Conservation (phyloP, 2,329 filamentous ascomycete genomes). For the Penicillium italicum region DNA sequence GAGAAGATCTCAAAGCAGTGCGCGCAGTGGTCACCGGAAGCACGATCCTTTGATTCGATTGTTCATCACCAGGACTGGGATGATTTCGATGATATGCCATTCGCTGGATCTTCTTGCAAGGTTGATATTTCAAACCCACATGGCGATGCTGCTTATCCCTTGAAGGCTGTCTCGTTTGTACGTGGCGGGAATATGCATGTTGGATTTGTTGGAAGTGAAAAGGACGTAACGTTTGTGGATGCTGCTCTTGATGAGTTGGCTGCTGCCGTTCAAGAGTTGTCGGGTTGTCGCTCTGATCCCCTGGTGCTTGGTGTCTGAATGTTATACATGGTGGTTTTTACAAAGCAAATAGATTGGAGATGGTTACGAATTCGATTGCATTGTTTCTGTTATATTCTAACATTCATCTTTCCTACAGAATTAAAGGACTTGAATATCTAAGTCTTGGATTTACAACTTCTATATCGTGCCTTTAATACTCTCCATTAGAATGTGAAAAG, state of each 20-base stretch:
- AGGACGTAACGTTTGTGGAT: conserved; percentile 49
- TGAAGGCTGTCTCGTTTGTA: conserved; percentile 44
- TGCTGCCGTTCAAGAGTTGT: conserved; percentile 41
- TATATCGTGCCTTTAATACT: not conserved
- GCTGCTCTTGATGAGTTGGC: conserved; percentile 52
- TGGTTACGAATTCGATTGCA: not conserved
- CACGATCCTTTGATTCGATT: conserved; percentile 53
- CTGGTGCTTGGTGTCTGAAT: conserved; percentile 8
- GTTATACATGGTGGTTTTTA: conserved; percentile 5
- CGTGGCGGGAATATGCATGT: conserved; percentile 58
- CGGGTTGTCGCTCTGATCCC: not conserved
- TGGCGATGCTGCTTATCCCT: conserved; percentile 42
- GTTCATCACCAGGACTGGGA: conserved; percentile 58
- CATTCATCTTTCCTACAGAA: not conserved
- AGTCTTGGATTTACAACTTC: not conserved
- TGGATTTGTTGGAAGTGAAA: conserved; percentile 54
- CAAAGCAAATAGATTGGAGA: not conserved
- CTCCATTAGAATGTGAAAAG: not conserved
- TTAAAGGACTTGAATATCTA: not conserved
- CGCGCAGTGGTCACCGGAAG: conserved; percentile 43
- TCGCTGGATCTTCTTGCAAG: conserved; percentile 34
- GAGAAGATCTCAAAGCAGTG: conserved; percentile 49
- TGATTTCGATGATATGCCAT: conserved; percentile 54
- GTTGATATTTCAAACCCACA: conserved; percentile 61
- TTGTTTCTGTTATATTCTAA: not conserved